Conservation (phyloP, 176 grass and related monocot genomes). For the Cocos nucifera region DNA sequence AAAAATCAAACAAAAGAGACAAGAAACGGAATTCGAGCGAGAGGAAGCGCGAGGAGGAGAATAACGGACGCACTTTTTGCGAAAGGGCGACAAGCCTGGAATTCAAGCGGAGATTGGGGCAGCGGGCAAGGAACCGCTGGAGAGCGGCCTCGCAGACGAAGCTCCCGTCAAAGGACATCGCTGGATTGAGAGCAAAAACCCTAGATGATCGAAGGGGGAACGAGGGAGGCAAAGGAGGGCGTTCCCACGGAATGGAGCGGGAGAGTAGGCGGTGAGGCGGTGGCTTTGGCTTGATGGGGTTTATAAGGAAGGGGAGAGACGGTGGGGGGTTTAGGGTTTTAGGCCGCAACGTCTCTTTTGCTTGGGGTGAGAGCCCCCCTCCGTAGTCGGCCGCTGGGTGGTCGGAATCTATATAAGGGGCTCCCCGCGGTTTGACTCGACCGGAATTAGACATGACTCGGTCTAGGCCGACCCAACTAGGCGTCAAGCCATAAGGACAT, state of each 20-base stretch:
- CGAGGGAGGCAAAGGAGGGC: neutral
- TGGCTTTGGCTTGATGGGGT: neutral
- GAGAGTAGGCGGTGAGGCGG: neutral
- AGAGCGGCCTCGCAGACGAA: constrained; percentile 48
- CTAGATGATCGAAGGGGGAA: neutral
- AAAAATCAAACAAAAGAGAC: neutral
- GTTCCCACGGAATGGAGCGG: neutral
- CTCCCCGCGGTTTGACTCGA: no score
- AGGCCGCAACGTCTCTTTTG: neutral
- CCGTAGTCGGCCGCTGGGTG: no score
- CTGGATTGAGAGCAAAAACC: constrained; percentile 2
- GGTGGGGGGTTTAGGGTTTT: constrained; percentile 66
- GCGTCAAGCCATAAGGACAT: no score
- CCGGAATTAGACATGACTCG: no score
- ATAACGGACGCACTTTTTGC: constrained; percentile 3
- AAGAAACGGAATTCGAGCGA: neutral
- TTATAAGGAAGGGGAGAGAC: neutral
- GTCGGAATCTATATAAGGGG: no score
- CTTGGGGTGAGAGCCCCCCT: no score
- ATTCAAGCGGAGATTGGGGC: constrained; percentile 40
- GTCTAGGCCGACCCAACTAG: no score
- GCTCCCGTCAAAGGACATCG: constrained; percentile 69
- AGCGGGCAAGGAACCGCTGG: constrained; percentile 50
- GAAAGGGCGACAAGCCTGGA: constrained; percentile 33
- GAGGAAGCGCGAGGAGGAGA: neutral